Base-by-base conservation (phyloP, 2,329 filamentous ascomycete species). In the Ceratocystis eucalypticola region DNA sequence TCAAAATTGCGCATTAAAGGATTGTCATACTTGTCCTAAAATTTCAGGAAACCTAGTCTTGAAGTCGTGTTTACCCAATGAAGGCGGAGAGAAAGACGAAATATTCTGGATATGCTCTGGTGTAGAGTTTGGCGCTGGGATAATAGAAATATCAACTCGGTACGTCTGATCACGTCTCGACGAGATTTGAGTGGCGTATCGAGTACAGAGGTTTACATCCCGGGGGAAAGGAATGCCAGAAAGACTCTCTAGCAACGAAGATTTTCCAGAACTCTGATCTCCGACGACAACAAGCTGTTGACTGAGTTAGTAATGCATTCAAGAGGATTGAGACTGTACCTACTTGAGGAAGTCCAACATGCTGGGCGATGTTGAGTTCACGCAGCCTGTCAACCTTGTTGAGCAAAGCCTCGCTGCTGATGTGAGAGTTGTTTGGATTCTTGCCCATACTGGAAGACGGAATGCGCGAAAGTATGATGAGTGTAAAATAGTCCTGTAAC, bases 261-360 rank as follows among this genome's bases (percentile, higher is more conserved):
- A 72, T 44, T 72, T 72, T 5, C 70, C 71, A 2, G 70, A 67
- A 5, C 70, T 71, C 55, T 71, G 71, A 50, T 71, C 69, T 22
- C 71, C 70, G 41, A 70, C 70, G 10, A 72, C 70, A 10, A 71
- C 70, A 37, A 72, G 66, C 67, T 71, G 67, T 1, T 20, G 67
- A 69, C 3, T 22, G n/a, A 30, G 37, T 53, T n/a, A 46, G 45
- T 15, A 7, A 30, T 5, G 45, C 7, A 15, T 6, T 45, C 30
- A 5, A 28, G 5, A 37, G 25, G n/a, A n/a, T 1, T 5, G 28
- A 1, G 22, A 33, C 12, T 10, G 15, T n/a, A 69, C 66, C 12
- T 69, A 93, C 89, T 77, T 91, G 86, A 0, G 72, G 73, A 0
- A 75, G 71, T 50, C 73, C 66, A 8, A 79, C 71, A 37, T 73